These are phyloP conservation scores for Azolla pinnata DNA, from an alignment of 75 land plant species.

Conservation along the genomic window DNA sequence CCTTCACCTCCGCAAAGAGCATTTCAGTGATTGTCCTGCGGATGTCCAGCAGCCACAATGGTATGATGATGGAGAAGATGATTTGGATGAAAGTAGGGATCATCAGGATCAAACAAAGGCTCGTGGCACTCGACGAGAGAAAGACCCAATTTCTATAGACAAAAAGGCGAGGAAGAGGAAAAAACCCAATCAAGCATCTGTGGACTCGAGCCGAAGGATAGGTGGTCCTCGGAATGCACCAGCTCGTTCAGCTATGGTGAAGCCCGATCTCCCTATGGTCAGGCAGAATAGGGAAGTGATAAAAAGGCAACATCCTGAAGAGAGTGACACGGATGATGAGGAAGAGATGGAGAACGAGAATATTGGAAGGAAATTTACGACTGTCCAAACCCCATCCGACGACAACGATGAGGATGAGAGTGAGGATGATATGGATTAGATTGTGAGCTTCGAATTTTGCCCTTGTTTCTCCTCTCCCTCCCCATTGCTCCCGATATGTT, in stretches of 20 bases:
- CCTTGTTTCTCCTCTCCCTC: too few species aligned
- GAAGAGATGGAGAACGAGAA: constrained; percentile 70
- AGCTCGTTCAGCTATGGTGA: constrained; percentile 29
- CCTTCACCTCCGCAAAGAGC: constrained; percentile 73
- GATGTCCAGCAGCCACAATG: constrained; percentile 27
- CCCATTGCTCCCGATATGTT: too few species aligned
- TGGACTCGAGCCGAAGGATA: constrained; percentile 30
- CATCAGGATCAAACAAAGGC: too few species aligned
- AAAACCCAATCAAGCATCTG: neutral
- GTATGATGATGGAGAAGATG: constrained; percentile 31
- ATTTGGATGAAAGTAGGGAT: constrained; percentile 42
- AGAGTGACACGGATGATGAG: constrained; percentile 70
- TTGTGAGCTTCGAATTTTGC: too few species aligned
- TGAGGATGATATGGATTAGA: constrained; percentile 35
- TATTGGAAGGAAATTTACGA: constrained; percentile 36
- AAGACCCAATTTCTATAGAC: too few species aligned
- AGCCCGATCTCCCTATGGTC: constrained; percentile 8
- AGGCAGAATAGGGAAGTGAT: constrained; percentile 27
- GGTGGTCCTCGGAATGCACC: constrained; percentile 41
- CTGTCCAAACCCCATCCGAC: too few species aligned
- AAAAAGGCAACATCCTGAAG: constrained; percentile 60
- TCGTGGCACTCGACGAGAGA: constrained; percentile 30
- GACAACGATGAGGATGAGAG: constrained; percentile 58
- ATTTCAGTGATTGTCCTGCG: constrained; percentile 47
- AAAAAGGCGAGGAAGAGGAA: too few species aligned